phyloP scores from a whole-genome alignment of 78 protist species.

The Capsaspora owczarzaki region DNA sequence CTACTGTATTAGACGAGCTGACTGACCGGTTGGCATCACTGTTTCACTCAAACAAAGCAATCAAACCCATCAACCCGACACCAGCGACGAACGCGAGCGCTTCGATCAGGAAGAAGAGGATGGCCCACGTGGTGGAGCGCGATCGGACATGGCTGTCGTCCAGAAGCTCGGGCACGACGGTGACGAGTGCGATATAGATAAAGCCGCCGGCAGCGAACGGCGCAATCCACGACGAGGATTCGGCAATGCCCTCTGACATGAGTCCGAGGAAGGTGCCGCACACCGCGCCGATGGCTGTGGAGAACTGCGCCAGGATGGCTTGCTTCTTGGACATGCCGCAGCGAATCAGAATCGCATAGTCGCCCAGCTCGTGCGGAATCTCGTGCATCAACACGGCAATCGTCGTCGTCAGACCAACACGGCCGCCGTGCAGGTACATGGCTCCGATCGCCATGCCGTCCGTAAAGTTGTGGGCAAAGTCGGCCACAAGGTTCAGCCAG shows the following conservation, averaged over 20 bases:
- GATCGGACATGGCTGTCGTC: too few relatives aligned
- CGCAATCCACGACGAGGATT: neutral
- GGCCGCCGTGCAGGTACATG: slow-evolving; percentile 4
- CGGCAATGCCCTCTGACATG: neutral
- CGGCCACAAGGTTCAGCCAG: slow-evolving; percentile 47
- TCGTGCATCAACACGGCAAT: slow-evolving; percentile 51
- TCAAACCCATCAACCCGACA: neutral
- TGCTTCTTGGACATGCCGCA: slow-evolving; percentile 20
- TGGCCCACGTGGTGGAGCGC: too few relatives aligned
- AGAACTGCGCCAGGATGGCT: slow-evolving; percentile 29
- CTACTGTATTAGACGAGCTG: neutral
- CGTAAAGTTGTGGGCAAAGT: slow-evolving; percentile 53
- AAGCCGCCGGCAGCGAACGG: slow-evolving; percentile 59
- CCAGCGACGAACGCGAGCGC: too few relatives aligned
- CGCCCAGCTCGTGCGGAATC: slow-evolving; percentile 71
- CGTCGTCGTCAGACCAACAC: slow-evolving; percentile 28
- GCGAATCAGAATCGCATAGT: slow-evolving; percentile 49
- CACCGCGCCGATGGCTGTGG: slow-evolving; percentile 41
- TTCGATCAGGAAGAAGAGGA: too few relatives aligned
- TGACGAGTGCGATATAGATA: slow-evolving; percentile 40
- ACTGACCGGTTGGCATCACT: neutral
- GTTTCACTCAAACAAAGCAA: neutral
- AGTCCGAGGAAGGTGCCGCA: slow-evolving; percentile 27
- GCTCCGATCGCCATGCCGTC: slow-evolving; percentile 66
- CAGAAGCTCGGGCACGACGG: slow-evolving; percentile 3